Evolutionary conservation across 495 filamentous ascomycete genomes (phyloP).

Genomic region (Aspergillus haitiensis): DNA sequence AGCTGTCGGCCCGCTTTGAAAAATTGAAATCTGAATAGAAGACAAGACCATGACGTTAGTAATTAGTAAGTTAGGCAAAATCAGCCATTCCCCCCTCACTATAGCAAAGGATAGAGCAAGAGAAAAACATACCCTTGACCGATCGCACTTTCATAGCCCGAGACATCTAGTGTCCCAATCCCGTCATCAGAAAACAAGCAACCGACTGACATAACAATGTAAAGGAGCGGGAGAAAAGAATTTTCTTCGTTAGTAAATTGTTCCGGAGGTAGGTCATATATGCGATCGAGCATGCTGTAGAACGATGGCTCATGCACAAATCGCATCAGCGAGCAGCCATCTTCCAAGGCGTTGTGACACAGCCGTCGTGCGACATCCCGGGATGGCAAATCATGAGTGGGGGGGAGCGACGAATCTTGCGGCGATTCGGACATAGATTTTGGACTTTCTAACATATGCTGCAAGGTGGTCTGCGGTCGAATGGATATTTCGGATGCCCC

Average conservation of each 20-base stretch:
- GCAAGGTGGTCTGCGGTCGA: slow-evolving; percentile 38
- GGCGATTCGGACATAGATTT: slow-evolving; percentile 63
- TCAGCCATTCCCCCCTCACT: not conserved
- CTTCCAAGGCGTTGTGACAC: slow-evolving; percentile 75
- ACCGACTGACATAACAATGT: slow-evolving; percentile 80
- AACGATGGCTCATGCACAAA: slow-evolving; percentile 90
- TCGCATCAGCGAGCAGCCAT: slow-evolving; percentile 79
- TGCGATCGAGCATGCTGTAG: slow-evolving; percentile 69
- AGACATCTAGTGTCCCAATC: slow-evolving; percentile 45
- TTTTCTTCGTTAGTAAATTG: slow-evolving; percentile 73
- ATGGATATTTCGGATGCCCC: slow-evolving; percentile 54
- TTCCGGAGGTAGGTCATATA: slow-evolving; percentile 73
- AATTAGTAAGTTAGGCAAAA: not conserved
- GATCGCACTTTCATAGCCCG: slow-evolving; percentile 69
- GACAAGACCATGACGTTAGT: slow-evolving; percentile 7
- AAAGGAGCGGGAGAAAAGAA: slow-evolving; percentile 78
- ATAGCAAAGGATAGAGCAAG: not conserved
- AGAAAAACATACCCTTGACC: slow-evolving; percentile 68
- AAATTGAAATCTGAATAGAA: slow-evolving; percentile 69
- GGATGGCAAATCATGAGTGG: slow-evolving; percentile 68
- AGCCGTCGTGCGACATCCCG: slow-evolving; percentile 65
- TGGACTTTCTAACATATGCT: slow-evolving; percentile 68
- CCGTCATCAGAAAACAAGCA: slow-evolving; percentile 70
- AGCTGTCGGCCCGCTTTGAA: slow-evolving; percentile 78
- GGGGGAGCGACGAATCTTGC: slow-evolving; percentile 50